These are phyloP conservation scores for Rutstroemia sp. DNA, from an alignment of 2,329 filamentous ascomycete genomes.

Conservation along the genomic window DNA sequence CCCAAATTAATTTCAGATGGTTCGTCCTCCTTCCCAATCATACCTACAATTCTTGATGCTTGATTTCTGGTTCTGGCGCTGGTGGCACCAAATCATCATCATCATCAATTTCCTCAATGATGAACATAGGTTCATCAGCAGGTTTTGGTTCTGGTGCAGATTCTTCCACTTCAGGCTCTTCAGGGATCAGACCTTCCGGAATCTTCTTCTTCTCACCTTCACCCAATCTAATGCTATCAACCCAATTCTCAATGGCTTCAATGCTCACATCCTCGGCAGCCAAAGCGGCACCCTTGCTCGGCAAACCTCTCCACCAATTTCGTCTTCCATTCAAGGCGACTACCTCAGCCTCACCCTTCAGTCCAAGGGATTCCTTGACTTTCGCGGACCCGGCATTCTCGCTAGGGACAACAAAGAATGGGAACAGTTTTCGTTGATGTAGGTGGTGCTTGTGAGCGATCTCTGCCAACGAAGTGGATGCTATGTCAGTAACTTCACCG, in stretches of 20 bases:
- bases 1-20: not conserved
- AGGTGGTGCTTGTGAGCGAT: conserved; percentile 69
- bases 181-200: conserved; percentile 50
- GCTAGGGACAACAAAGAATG: conserved; percentile 68
- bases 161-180: conserved; percentile 33
- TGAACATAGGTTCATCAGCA: conserved; percentile 6
- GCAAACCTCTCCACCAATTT: conserved; percentile 75
- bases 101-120: not conserved
- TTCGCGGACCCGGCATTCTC: conserved; percentile 48
- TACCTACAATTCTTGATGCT: conserved; percentile 10
- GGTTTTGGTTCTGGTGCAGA: conserved; percentile 24
- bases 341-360: conserved; percentile 58
- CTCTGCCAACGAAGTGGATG: conserved; percentile 58
- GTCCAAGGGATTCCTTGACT: conserved; percentile 54
- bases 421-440: conserved; percentile 65
- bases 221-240: conserved; percentile 85
- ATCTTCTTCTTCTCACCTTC: conserved; percentile 75
- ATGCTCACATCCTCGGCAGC: conserved; percentile 43
- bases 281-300: conserved; percentile 12
- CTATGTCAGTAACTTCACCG: conserved; percentile 38
- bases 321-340: conserved; percentile 80
- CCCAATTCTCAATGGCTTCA: conserved; percentile 69
- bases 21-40: not conserved
- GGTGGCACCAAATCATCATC: not conserved
- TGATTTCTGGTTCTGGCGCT: conserved; percentile 8